Evolutionary conservation across 371 early-diverging fungal species (phyloP), one percentile per base, ranked within the genome.

Genomic region (Phascolomyces articulosus): DNA sequence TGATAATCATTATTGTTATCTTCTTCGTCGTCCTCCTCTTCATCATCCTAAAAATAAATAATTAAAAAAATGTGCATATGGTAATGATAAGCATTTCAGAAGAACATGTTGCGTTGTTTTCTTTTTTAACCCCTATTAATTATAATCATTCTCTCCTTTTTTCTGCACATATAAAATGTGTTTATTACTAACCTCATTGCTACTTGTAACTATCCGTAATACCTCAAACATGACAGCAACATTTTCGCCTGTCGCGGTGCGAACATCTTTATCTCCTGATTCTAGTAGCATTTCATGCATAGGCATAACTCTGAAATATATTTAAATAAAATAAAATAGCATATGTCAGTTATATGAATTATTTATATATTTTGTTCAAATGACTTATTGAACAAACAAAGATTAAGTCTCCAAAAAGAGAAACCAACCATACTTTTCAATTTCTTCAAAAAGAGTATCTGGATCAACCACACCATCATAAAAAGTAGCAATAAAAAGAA

Each of bases 201-300:
- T 60, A 6, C n/a, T n/a, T 3, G 23, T 40, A 11, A 29, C 40
- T 6, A 73, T 64, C 49, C 73, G 66, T 7, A 67, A 60, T 23
- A 63, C 78, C 66, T 88, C 89, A 68, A 91, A 85, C 71, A 92
- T 82, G 40, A 91, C 67, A 0, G 90, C 94, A 71, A 91, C 87
- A 70, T 91, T 89, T 73, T 92, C 90, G 26, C 91, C 93, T 11
- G 89, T 77, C 20, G 92, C 88, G 11, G 91, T 83, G 4, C 94
- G 85, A 16, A 90, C 80, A n/a, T 89, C 89, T 40, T 90, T 85
- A 41, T 81, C 72, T 9, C 85, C 69, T 21, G 88, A 87, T 24
- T 86, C 88, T 15, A 93, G 73, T 28, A 87, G 67, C 20, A 78
- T 71, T 55, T 80, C 74, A 65, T 86, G 86, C 4, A 75, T 60